Evolutionary conservation across 495 filamentous ascomycete genomes (phyloP), one percentile per base, ranked within the genome.

Genomic region (Trichoderma virens): DNA sequence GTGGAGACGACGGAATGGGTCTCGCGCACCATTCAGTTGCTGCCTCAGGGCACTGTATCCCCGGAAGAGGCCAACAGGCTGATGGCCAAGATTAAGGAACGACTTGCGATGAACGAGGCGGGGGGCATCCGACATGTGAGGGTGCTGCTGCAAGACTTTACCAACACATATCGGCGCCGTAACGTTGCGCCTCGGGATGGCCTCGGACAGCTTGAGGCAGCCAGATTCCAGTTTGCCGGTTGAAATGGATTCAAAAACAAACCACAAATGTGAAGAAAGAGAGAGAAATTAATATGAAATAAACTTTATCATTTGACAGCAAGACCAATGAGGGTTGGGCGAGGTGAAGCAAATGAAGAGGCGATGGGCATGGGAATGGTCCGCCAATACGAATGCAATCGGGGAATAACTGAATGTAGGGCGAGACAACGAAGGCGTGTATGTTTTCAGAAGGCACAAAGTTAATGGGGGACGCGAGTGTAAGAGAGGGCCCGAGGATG

Each of bases 151-250:
- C 95, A 98, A 80, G 90, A 99, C 75, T 99, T 99, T 72, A 97
- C 95, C 7, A 96, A 92, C 69, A 88, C 84, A 41, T 99, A 98
- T 72, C 86, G 94, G 45, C 79, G 95, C 68, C 83, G 96, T 68
- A 97, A 99, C 74, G 89, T 99, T 14, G 93, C 93, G 25, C 93
- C 93, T n/a, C 77, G 93, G 63, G 93, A 96, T 69, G 93, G 93
- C 5, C 80, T 97, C 47, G 93, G 93, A 7, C 80, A 89, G 67
- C 74, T 97, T 45, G 90, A 95, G 76, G 91, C 91, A 8, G 83
- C 86, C 61, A 85, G 90, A 45, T 97, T 97, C 78, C 88, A 88
- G 68, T 97, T 95, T 71, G 82, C 77, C 67, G 88, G 88, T 18
- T 83, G 62, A 64, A 30, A 25, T 47, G n/a, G 5, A n/a, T 47